A percentile compares a stretch with the other conserved stretches of the same genome.
Evolutionary conservation across 2,329 filamentous ascomycete species (phyloP).

Genomic region (Sarocladium strictum): DNA sequence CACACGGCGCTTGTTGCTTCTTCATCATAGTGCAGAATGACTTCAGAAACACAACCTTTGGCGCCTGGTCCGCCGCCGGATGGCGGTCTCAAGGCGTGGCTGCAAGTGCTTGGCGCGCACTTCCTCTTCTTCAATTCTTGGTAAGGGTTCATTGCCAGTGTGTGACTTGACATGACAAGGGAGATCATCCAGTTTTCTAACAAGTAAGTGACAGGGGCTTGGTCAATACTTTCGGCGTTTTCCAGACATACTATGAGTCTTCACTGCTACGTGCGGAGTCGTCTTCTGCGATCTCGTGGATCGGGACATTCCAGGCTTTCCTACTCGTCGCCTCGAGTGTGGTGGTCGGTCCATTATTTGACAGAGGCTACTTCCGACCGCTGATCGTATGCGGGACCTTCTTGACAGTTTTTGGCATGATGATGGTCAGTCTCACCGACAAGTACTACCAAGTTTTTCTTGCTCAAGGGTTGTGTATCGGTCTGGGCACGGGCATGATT

Average conservation of each 20-base stretch:
- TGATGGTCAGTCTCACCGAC: constrained; percentile 39
- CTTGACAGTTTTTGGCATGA: constrained; percentile 33
- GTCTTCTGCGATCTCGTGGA: constrained; percentile 38
- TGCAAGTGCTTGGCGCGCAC: constrained; percentile 9
- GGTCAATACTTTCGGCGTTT: constrained; percentile 40
- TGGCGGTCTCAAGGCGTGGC: constrained; percentile 7
- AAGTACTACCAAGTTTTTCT: constrained; percentile 37
- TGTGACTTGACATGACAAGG: no score
- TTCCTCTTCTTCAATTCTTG: constrained; percentile 9
- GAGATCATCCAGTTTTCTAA: no score
- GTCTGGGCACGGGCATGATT: constrained; percentile 28
- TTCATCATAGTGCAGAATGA: no score
- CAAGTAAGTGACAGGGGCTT: no score
- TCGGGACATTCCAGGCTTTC: constrained; percentile 35
- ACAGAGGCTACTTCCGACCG: constrained; percentile 33
- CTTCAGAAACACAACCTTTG: no score
- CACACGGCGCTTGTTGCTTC: no score
- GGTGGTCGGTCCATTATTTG: constrained; percentile 34
- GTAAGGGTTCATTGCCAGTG: no score
- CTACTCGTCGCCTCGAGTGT: constrained; percentile 34
- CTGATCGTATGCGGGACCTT: constrained; percentile 30
- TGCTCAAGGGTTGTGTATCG: constrained; percentile 32
- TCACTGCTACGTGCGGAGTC: constrained; percentile 24
- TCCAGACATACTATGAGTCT: constrained; percentile 37
- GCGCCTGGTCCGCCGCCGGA: no score